These are phyloP conservation scores for Fagopyrum tataricum DNA, from an alignment of 148 eudicot genomes.

Conservation along the genomic window DNA sequence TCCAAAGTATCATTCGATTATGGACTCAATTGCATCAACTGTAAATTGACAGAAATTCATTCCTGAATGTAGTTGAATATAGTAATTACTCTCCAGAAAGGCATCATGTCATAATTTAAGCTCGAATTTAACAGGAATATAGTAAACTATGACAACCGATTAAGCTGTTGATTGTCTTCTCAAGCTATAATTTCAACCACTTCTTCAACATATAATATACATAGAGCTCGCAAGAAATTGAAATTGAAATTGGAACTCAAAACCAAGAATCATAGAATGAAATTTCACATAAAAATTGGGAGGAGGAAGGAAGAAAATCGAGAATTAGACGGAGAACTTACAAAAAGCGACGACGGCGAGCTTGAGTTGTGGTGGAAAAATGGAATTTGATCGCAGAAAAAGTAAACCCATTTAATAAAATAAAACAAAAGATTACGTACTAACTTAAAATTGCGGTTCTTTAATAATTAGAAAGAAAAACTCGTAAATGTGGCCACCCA, in stretches of 20 bases:
- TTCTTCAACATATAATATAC: neutral
- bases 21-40: too few relatives aligned
- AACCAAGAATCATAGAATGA: neutral
- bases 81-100: too few relatives aligned
- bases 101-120: too few relatives aligned
- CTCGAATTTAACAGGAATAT: too few relatives aligned
- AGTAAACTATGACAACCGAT: too few relatives aligned
- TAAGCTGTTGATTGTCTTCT: too few relatives aligned
- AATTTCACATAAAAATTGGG: neutral
- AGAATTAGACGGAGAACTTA: conserved; percentile 6
- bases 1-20: too few relatives aligned
- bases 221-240: neutral
- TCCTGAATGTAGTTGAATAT: too few relatives aligned
- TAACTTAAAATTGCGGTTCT: neutral
- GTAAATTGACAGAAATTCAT: too few relatives aligned
- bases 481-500: neutral
- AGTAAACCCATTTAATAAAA: neutral
- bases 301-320: neutral
- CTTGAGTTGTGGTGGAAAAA: neutral
- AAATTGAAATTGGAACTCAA: neutral
- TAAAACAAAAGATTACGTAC: neutral
- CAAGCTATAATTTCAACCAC: neutral
- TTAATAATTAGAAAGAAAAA: too few relatives aligned
- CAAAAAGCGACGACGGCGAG: neutral
- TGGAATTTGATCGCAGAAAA: neutral